Base-by-base conservation (phyloP, 2,329 filamentous ascomycete species). In the Colletotrichum nymphaeae region DNA sequence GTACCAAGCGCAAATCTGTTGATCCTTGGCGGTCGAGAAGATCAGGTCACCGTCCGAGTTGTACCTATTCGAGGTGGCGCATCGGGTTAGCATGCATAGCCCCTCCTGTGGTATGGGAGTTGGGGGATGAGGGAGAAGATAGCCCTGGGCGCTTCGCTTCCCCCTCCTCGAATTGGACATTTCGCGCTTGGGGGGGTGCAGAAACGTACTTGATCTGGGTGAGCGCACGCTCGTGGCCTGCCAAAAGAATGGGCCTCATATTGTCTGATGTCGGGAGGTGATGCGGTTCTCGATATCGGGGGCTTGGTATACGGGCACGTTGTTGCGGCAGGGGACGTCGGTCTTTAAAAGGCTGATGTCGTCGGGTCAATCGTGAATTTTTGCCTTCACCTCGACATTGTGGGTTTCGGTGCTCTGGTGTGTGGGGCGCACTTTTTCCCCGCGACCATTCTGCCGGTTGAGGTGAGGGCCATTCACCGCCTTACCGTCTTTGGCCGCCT, bases 191-290 rank as follows among this genome's bases (percentile, higher is more conserved):
- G 58, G 46, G 37, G 46, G 30, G 24, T 12, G 52, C 35, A 55
- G 52, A 57, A 65, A 83, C 88, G 80, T 89, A 95, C 92, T 92
- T 94, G 85, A 98, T 96, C 86, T 98, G 95, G 83, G 95, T 98
- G 86, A 98, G 90, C 86, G 95, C 94, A 88, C 95, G 94, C 90
- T 97, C 95, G 92, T 99, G 97, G 86, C 97, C 97, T 84, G 95
- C 93, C 81, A 99, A 91, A 80, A 99, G 89, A 85, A 98, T 97
- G 82, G 97, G 97, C 88, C 97, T 95, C 97, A 99, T 99, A 75
- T 86, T 95, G 87, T 84, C 67, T 71, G 71, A 63, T 71, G 55
- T 71, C 69, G 73, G 56, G 32, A 49, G 32, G 35, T 32, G 35
- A 37, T 75, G 76, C 77, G 63, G 73, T 70, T 75, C 56, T 70